Conservation (phyloP, 495 filamentous ascomycete species). For the Daldinia loculata region DNA sequence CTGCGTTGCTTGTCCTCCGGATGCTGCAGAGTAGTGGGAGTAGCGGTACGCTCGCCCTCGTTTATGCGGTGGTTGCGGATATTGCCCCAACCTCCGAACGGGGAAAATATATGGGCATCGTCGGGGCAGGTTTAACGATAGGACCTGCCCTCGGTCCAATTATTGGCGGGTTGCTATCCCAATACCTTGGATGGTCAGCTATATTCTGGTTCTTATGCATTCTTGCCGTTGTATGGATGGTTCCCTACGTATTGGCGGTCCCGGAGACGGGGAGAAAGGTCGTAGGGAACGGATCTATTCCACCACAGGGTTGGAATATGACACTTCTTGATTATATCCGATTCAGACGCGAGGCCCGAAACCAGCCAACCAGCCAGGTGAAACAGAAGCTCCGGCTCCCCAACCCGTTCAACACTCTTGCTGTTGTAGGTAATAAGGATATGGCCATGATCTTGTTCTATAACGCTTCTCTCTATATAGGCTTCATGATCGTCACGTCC, state of each 20-base stretch:
- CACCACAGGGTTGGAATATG: constrained; percentile 63
- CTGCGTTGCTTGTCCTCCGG: constrained; percentile 67
- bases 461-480: constrained; percentile 62
- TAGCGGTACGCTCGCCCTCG: constrained; percentile 64
- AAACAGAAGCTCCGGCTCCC: constrained; percentile 68
- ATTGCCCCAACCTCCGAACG: constrained; percentile 66
- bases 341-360: constrained; percentile 44
- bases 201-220: constrained; percentile 82
- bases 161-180: constrained; percentile 69
- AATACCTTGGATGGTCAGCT: constrained; percentile 72
- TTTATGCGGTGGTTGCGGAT: constrained; percentile 69
- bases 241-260: constrained; percentile 62
- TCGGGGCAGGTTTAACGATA: constrained; percentile 60
- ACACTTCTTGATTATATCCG: constrained; percentile 55
- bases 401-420: constrained; percentile 73
- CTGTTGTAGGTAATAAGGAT: constrained; percentile 74
- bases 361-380: constrained; percentile 39
- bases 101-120: constrained; percentile 67
- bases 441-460: constrained; percentile 52
- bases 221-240: constrained; percentile 59
- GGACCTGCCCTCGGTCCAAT: constrained; percentile 68
- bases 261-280: constrained; percentile 77
- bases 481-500: constrained; percentile 56
- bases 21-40: constrained; percentile 71
- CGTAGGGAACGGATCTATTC: constrained; percentile 74